Percentiles rank a stretch among this genome's conserved stretches.
These are phyloP conservation scores for Plantago coronopus DNA, from an alignment of 305 asterid species.

Conservation along the genomic window DNA sequence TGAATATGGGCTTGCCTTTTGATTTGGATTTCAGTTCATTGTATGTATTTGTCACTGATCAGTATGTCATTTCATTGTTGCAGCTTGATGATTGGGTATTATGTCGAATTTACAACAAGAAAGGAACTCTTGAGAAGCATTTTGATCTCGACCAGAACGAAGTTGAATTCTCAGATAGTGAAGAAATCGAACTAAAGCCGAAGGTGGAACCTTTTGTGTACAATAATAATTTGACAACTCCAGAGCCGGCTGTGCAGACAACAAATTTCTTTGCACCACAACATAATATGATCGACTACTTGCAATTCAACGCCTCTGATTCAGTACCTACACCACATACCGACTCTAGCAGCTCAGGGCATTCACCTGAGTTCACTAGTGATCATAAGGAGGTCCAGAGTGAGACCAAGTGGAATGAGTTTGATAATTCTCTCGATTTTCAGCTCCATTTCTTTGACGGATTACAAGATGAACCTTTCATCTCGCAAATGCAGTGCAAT, in stretches of 20 bases:
- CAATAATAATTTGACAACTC: slow-evolving; percentile 2
- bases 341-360: slow-evolving; percentile 67
- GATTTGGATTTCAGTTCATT: too few relatives aligned
- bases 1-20: too few relatives aligned
- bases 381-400: slow-evolving; percentile 52
- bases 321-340: slow-evolving; percentile 50
- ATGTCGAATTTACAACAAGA: slow-evolving; percentile 75
- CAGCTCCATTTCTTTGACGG: slow-evolving; percentile 29
- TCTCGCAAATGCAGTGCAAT: slow-evolving; percentile 36
- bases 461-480: slow-evolving; percentile 37
- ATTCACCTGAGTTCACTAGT: slow-evolving; percentile 40
- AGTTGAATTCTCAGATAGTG: slow-evolving; percentile 41
- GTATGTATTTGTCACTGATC: too few relatives aligned
- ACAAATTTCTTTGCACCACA: slow-evolving; percentile 13
- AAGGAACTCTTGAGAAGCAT: slow-evolving; percentile 54
- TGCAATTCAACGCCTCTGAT: slow-evolving; percentile 40
- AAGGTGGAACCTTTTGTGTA: slow-evolving; percentile 12
- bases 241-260: slow-evolving; percentile 11
- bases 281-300: slow-evolving; percentile 25
- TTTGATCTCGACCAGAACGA: slow-evolving; percentile 33
- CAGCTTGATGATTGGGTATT: slow-evolving; percentile 76
- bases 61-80: slow-evolving; percentile 8
- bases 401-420: slow-evolving; percentile 36
- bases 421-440: slow-evolving; percentile 30
- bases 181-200: slow-evolving; percentile 55